A percentile compares a stretch with the other conserved stretches of the same genome.
phyloP scores from a whole-genome alignment of 345 rosid genomes.

The Clarkia xantiana region DNA sequence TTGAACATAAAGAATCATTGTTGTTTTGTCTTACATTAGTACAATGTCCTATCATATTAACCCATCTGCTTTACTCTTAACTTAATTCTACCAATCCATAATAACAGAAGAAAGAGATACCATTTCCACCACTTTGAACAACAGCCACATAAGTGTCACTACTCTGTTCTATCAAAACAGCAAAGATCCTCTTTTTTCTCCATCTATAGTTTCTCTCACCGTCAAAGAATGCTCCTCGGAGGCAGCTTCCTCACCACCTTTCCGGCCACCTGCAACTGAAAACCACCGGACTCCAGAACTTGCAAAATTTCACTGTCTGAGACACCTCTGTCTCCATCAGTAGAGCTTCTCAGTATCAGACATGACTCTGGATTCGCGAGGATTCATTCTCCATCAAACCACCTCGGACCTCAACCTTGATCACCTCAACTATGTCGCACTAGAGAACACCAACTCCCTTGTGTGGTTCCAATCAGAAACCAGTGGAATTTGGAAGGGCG shows the following conservation, averaged over 20 bases:
- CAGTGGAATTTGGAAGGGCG: slow-evolving; percentile 84
- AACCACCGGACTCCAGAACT: slow-evolving; percentile 4
- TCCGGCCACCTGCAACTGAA: slow-evolving; percentile 17
- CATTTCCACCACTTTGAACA: neutral
- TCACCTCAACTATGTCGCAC: slow-evolving; percentile 60
- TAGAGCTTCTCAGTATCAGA: slow-evolving; percentile 45
- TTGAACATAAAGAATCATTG: too few relatives aligned
- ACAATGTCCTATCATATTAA: too few relatives aligned
- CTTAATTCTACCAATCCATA: too few relatives aligned
- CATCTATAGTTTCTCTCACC: neutral
- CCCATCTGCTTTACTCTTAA: too few relatives aligned
- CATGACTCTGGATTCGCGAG: slow-evolving; percentile 49
- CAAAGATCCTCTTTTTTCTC: neutral
- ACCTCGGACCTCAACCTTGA: slow-evolving; percentile 47
- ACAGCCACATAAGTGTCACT: neutral
- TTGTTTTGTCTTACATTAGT: too few relatives aligned
- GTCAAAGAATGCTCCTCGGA: slow-evolving; percentile 33
- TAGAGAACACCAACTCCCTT: slow-evolving; percentile 57
- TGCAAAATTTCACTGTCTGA: slow-evolving; percentile 2
- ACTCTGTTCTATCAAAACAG: neutral
- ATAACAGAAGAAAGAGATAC: too few relatives aligned
- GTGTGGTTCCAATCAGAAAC: slow-evolving; percentile 55
- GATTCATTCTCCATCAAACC: slow-evolving; percentile 56
- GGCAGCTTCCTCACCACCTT: slow-evolving; percentile 39
- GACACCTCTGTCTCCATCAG: slow-evolving; percentile 8